Conservation (phyloP, 2,329 filamentous ascomycete genomes). For the Lomentospora prolificans region DNA sequence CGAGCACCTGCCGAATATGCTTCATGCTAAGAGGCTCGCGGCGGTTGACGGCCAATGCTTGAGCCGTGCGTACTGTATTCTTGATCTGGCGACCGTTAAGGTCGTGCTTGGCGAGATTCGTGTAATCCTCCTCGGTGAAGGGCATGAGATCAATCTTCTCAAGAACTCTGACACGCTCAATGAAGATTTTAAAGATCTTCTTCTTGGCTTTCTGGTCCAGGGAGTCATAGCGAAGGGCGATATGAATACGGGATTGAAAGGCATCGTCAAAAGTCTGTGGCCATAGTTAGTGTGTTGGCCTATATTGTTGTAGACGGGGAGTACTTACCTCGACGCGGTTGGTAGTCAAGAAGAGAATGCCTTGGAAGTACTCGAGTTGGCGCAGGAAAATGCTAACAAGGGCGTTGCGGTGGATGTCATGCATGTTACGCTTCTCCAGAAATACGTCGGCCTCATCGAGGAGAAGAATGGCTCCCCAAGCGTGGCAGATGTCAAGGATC, state of each 20-base stretch:
- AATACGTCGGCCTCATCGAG: slow-evolving; percentile 14
- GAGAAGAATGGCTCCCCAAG: slow-evolving; percentile 19
- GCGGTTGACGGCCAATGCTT: slow-evolving; percentile 72
- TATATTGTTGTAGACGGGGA: no score
- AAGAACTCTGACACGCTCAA: slow-evolving; percentile 59
- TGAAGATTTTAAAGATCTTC: slow-evolving; percentile 75
- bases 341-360: slow-evolving; percentile 34
- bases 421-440: slow-evolving; percentile 14
- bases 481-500: slow-evolving; percentile 36
- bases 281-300: neutral
- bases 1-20: slow-evolving; percentile 74
- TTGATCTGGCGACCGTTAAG: slow-evolving; percentile 66
- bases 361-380: slow-evolving; percentile 29
- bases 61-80: slow-evolving; percentile 62
- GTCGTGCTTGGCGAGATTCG: slow-evolving; percentile 55
- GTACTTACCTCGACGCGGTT: slow-evolving; percentile 26
- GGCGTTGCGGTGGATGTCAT: slow-evolving; percentile 17
- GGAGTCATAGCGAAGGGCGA: slow-evolving; percentile 71
- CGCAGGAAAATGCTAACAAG: slow-evolving; percentile 27
- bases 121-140: slow-evolving; percentile 59
- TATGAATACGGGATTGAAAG: slow-evolving; percentile 80
- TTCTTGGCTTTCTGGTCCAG: slow-evolving; percentile 63
- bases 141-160: slow-evolving; percentile 50
- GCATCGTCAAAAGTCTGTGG: slow-evolving; percentile 76
- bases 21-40: slow-evolving; percentile 61